Base-by-base conservation (phyloP, 1,284 basidiomycete genomes). In the Cryptococcus hybrid region DNA sequence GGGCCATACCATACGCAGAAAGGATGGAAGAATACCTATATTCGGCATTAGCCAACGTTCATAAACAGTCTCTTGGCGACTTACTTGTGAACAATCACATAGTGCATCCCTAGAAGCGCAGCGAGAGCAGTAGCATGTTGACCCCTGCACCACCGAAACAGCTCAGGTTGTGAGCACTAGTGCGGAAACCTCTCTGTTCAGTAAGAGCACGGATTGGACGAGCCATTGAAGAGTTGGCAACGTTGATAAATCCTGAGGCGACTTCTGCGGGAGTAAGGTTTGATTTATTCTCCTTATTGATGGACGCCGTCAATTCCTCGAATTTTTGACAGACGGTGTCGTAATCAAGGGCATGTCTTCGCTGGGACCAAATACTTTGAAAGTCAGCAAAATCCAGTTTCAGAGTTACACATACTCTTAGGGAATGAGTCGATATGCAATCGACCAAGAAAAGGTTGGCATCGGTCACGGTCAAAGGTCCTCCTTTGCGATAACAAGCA, bases 1-100 rank as follows among this genome's bases (percentile, higher is more conserved):
- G 81, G 5, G 89, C 88, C 44, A 93, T 83, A 1, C 92, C 92
- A 67, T 92, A 95, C 0, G 92, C 92, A 1, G 89, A 91, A 2
- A 95, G 82, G 58, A 93, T 89, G 7, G 87, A 91, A 53, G 87
- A 90, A 73, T 89, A 92, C 53, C 85, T 52, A 15, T 43, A 15
- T 12, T 7, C 91, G 47, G 93, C 87, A 44, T 59, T 39, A 51
- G 58, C 35, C 18, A 9, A 3, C 30, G 3, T n/a, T 7, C 18
- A 30, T 18, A 38, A 8, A 11, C 12, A 24, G 18, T 46, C 15
- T 13, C 15, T 18, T 24, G 12, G 5, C 7, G 15, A 46, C 62
- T 94, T 87, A 2, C 86, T 89, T 68, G 84, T 85, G 73, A n/a
- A 76, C 60, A 45, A 76, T 67, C 59, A 74, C 66, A 5, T 64